Base-by-base conservation (phyloP, 768 basidiomycete species). In the Serpula lacrymans region DNA sequence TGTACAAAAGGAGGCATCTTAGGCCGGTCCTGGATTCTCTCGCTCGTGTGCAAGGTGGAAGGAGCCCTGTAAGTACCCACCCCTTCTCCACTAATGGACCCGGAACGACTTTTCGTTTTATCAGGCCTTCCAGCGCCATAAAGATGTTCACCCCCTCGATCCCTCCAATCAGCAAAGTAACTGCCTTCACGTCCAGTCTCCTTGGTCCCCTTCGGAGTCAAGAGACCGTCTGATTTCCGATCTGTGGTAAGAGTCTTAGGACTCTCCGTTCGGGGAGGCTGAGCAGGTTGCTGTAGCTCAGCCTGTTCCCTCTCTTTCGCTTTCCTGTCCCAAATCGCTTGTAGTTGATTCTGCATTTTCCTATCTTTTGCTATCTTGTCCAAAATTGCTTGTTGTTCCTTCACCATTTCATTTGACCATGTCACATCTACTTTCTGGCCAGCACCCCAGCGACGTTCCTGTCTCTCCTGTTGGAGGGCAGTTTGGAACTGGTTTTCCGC, bases 371-470 rank as follows among this genome's bases (percentile, higher is more conserved):
- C 64, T 46, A 75, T 71, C 50, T 58, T 69, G 42, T 75, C 68
- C 61, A 73, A 58, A 46, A 80, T 74, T 11, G 67, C 64, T 45
- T 68, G 61, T 40, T 70, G 69, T 39, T 69, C 58, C 50, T 53
- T 54, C 40, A 55, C 58, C 49, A 65, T 54, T 17, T 45, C 53
- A 42, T 60, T 61, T 14, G 57, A 57, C 59, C 62, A 67, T n/a
- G 45, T 60, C 10, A 18, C 46, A 48, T 66, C 63, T 9, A 62
- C 42, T 29, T 50, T 57, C 17, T 57, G 54, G 18, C 72, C 71
- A 5, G 68, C 56, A 8, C 67, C 66, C 75, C 73, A 76, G 2
- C 64, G 62, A n/a, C 74, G 66, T 40, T 75, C 69, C 51, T 70
- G 62, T 3, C 75, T 65, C 48, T 80, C 78, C 7, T 68, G 62